Evolutionary conservation across 352 stramenopile species (phyloP), one percentile per base, ranked within the genome.

Genomic region (Halophytophthora polymorphica): DNA sequence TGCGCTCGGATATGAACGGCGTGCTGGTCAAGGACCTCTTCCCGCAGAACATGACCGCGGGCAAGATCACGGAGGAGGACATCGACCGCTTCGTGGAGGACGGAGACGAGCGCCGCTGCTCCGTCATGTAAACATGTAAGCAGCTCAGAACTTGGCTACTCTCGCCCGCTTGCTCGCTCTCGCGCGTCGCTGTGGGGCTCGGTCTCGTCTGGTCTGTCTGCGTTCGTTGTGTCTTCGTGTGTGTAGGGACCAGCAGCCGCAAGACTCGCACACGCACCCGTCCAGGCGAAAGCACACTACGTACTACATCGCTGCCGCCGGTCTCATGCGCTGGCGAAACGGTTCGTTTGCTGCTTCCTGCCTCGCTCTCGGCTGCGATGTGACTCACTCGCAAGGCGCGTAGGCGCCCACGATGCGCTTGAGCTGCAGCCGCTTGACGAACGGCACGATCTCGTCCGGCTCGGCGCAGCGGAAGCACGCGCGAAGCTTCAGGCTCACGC

Each of bases 21-120:
- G 69, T 84, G 23, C 56, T 86, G 11, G 82, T 95, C 11, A 88
- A 90, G 53, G 84, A 90, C 42, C 54, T 97, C 43, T 97, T 90
- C 51, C 84, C 84, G 15, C 79, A 79, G 34, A 95, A 92, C 59
- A 89, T 86, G 58, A 88, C 89, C 44, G 68, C 73, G 41, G 82
- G 81, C 42, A 84, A 84, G 51, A 93, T 95, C 60, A 95, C 85
- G 4, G 85, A 95, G 34, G 83, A 93, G 63, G 85, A 95, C 53
- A 95, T 95, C 33, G 79, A 95, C 55, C 81, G 82, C 14, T 90
- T 95, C 45, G 85, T 95, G 33, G 84, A 89, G 58, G 68, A 91
- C 29, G 76, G 73, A 31, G 85, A 95, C 61, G 81, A 93, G 37
- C 72, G 80, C 43, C 79, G 82, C 22, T 95, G 85, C 64, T 62